Base-by-base conservation (phyloP, 164 flowering plant genomes). In the Berberis thunbergii region DNA sequence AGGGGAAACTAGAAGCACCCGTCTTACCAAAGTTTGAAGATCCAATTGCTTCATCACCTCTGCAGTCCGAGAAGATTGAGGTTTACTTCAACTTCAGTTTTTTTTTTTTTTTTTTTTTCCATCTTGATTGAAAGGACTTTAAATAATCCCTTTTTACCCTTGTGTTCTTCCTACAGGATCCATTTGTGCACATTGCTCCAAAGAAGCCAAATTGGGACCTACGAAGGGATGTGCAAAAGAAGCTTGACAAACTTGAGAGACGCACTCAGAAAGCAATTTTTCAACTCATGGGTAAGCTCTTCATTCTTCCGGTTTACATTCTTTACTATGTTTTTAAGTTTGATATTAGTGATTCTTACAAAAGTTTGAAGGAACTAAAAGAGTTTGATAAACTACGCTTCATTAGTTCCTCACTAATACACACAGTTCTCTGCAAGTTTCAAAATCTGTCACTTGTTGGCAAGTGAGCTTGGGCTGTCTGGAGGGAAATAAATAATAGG, bases 121-220 rank as follows among this genome's bases (percentile, higher is more conserved):
- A 26, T 26, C 48, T 59, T 12, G 61, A 59, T 3, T n/a, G 26
- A 8, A 39, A 57, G 41, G 2, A 4, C 41, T 57, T 6, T 42
- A 12, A 42, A 4, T 44, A 61, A 43, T 13, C 64, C 56, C 43
- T 43, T 39, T 26, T 26, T 0, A 48, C 40, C 45, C 41, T 11
- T 8, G 45, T 0, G 43, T 26, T 12, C 48, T 45, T 38, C n/a
- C 26, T 74, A 56, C 79, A 91, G 97, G 97, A 95, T 64, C 97
- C 97, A 6, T 87, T 91, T 75, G 76, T 95, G 39, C 91, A 91
- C 69, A 91, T 95, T 74, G 97, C 96, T 61, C 97, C 99, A 8
- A 95, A 95, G 81, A 95, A 95, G 70, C 97, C 96, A 54, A 95
- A 95, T 70, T 95, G 97, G 97, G 97, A 94, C 70, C 84, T 94